Evolutionary conservation across 148 eudicot species (phyloP), one percentile per base, ranked within the genome.

Genomic region (Cornus controversa): DNA sequence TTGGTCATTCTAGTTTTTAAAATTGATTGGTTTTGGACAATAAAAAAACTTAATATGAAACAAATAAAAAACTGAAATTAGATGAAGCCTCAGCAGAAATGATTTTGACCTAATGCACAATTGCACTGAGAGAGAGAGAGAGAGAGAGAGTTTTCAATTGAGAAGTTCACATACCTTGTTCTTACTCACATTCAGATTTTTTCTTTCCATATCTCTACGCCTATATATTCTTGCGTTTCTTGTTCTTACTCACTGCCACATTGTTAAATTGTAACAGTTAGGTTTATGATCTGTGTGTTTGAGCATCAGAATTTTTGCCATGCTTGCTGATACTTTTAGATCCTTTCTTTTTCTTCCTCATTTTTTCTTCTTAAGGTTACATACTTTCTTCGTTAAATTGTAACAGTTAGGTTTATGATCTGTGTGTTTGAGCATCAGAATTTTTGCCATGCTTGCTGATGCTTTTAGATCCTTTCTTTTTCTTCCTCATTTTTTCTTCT

Each of bases 251-350:
- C 6, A 58, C 63, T 26, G 8, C 57, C 73, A 50, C 67, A 16
- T 81, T 75, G 66, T 28, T 73, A 75, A 78, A 64, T 80, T 74
- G 11, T 31, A 31, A 31, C 4, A 31, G 34, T 50, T 27, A 24
- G 14, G 4, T 23, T 60, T 78, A 37, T 80, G 50, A 45, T 53
- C 63, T 67, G 67, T 57, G 45, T 71, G 23, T 23, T 71, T 47
- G 50, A 72, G 53, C 40, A 57, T 24, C 54, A 66, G 36, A 45
- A 15, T 37, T 18, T 40, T 23, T 45, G 24, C 74, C 26, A 60
- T 71, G 82, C 69, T 45, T 45, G 29, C 37, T 58, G 67, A 54
- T 69, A 24, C 75, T 20, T 63, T 57, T 11, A 10, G 23, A 37
- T 66, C 65, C 27, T 69, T 29, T 78, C 1, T 2, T 3, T 28